Conservation (phyloP, 2,329 filamentous ascomycete species). For the Scolecobasidium constrictum region DNA sequence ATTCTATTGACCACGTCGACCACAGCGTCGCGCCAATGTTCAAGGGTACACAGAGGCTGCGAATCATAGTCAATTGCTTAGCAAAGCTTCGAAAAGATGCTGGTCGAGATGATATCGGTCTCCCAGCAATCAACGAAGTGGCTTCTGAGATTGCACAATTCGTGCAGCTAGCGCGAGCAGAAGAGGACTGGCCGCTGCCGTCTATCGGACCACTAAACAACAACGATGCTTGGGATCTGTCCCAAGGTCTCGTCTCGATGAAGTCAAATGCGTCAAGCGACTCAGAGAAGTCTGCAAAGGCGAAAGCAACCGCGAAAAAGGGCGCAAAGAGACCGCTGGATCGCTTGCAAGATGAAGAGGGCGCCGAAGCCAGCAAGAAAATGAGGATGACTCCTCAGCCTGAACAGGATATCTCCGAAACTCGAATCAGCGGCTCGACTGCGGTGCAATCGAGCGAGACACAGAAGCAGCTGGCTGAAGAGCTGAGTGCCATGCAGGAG, state of each 20-base stretch:
- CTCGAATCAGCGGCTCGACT: slow-evolving; percentile 6
- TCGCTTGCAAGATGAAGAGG: slow-evolving; percentile 3
- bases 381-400: slow-evolving; percentile 7
- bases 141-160: slow-evolving; percentile 8
- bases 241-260: slow-evolving; percentile 7
- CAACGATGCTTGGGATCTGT: slow-evolving; percentile 9
- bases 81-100: slow-evolving; percentile 6
- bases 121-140: slow-evolving; percentile 4
- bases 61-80: slow-evolving; percentile 5
- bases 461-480: slow-evolving; percentile 5
- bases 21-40: slow-evolving; percentile 1
- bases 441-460: not conserved
- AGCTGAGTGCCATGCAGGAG: slow-evolving; percentile 1
- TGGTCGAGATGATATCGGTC: not conserved
- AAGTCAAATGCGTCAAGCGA: slow-evolving; percentile 4
- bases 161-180: not conserved
- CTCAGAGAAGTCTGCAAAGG: slow-evolving; percentile 6
- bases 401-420: slow-evolving; percentile 6
- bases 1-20: slow-evolving; percentile 11
- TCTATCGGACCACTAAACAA: slow-evolving; percentile 7
- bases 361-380: slow-evolving; percentile 4
- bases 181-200: slow-evolving; percentile 7
- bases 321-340: slow-evolving; percentile 2
- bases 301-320: slow-evolving; percentile 3
- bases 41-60: slow-evolving; percentile 3